Evolutionary conservation across 768 basidiomycete genomes (phyloP), one percentile per base, ranked within the genome.

Genomic region (Gymnopilus junonius): DNA sequence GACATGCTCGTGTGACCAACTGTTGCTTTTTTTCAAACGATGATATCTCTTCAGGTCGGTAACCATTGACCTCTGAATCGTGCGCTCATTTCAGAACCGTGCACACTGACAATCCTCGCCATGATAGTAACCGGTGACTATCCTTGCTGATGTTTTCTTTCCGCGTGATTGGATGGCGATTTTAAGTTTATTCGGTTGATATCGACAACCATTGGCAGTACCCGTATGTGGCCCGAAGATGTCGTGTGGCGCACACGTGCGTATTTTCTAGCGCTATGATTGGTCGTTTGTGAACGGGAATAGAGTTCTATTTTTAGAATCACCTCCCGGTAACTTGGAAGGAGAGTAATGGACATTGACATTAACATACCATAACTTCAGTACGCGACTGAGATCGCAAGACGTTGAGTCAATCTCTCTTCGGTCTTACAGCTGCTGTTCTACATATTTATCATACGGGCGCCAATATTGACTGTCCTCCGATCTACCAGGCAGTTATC

Each of bases 191-290:
- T n/a, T n/a, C 17, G 20, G 8, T n/a, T 20, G 39, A n/a, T n/a
- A n/a, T n/a, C n/a, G 39, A 12, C 6, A 35, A 35, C 12, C 7
- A 7, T 40, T n/a, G 4, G 10, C 17, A 40, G 8, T n/a, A 20
- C 17, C 6, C 40, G 20, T 42, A n/a, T 42, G 3, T n/a, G 17
- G 17, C 5, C n/a, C n/a, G 17, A 8, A 32, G 29, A 8, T 32
- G 12, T 32, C 20, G 48, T 51, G 48, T 51, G 48, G 48, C 48
- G 48, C 48, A 51, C 29, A 51, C 48, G 48, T 51, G 48, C n/a
- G 48, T 32, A n/a, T 3, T n/a, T n/a, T 4, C 6, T 17, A 17
- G 48, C 48, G 12, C 10, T 32, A 17, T 51, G 48, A 51, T 51
- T 51, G 48, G 48, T 20, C 15, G 4, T 7, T 50, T 10, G 29